These are phyloP conservation scores for Populus hybrid DNA, from an alignment of 441 rosid species.

Conservation along the genomic window DNA sequence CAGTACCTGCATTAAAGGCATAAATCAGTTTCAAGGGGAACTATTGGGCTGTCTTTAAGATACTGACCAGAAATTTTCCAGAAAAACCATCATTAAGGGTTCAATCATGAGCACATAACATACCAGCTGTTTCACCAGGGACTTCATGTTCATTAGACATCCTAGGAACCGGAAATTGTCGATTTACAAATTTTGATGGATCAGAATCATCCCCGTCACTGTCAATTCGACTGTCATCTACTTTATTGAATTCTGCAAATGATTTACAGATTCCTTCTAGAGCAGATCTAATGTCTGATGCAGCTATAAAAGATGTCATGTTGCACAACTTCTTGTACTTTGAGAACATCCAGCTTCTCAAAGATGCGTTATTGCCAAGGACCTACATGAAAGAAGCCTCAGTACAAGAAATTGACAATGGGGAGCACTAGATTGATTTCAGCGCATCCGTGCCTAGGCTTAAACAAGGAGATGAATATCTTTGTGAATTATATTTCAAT, in stretches of 20 bases:
- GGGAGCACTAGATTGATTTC: not conserved
- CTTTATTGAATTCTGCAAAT: slow-evolving; percentile 38
- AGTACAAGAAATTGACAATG: slow-evolving; percentile 4
- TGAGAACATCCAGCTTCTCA: slow-evolving; percentile 65
- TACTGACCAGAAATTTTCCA: slow-evolving; percentile 30
- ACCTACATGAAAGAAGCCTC: slow-evolving; percentile 49
- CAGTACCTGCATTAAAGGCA: slow-evolving; percentile 49
- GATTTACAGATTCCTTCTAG: slow-evolving; percentile 56
- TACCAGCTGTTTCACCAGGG: slow-evolving; percentile 31
- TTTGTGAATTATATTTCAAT: not conserved
- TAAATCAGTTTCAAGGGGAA: slow-evolving; percentile 33
- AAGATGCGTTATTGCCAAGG: slow-evolving; percentile 50
- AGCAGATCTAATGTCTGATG: slow-evolving; percentile 42
- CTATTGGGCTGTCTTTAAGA: slow-evolving; percentile 36
- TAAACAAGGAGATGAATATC: not conserved
- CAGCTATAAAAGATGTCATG: slow-evolving; percentile 44
- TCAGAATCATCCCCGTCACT: slow-evolving; percentile 60
- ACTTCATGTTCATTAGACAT: slow-evolving; percentile 35
- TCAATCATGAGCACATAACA: slow-evolving; percentile 23
- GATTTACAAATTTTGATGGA: slow-evolving; percentile 31
- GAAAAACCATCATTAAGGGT: slow-evolving; percentile 21
- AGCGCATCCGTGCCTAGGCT: not conserved
- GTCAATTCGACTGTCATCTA: slow-evolving; percentile 49
- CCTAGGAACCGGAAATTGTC: slow-evolving; percentile 27
- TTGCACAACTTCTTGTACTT: slow-evolving; percentile 56